Base-by-base conservation (phyloP, 345 rosid genomes). In the Sisymbrium irio region DNA sequence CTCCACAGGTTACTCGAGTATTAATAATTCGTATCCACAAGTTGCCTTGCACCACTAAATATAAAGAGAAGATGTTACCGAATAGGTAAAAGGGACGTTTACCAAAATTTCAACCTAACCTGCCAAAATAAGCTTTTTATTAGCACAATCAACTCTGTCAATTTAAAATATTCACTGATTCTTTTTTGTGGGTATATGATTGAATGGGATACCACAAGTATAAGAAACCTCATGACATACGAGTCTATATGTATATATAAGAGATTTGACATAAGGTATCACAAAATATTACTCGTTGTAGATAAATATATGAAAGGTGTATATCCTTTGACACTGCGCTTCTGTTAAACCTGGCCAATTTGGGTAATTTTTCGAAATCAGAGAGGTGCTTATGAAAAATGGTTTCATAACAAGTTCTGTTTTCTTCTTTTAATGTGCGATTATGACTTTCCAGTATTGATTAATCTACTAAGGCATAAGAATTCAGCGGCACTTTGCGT, bases 31-130 rank as follows among this genome's bases (percentile, higher is more conserved):
- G 36, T 30, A 49, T 47, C 62, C 74, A 57, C 47, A 33, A 76
- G 75, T 55, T 42, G 68, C 50, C 45, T 37, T 44, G 65, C 60
- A 55, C 75, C 66, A 69, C 76, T 20, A 62, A 41, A 32, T 25
- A 17, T 44, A n/a, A 54, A 45, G 50, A 54, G 69, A 33, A 57
- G 39, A 69, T 51, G 17, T 36, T 62, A 62, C 65, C 51, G 14
- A 69, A 69, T 17, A 20, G 69, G 60, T 70, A 19, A 70, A 76
- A 76, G 62, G 32, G 76, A 70, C 80, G 61, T 63, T 76, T 63
- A 76, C 76, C 75, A 69, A 70, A 36, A 64, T 56, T 25, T 70
- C 75, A 70, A 63, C 76, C 72, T 63, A 77, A 77, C 45, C 37
- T 69, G 0, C 45, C 79, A n/a, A n/a, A n/a, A n/a, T n/a, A n/a